Percentiles rank a stretch among this genome's conserved stretches.
Conservation (phyloP, 2,329 filamentous ascomycete genomes). For the Bipolaris gigantea region DNA sequence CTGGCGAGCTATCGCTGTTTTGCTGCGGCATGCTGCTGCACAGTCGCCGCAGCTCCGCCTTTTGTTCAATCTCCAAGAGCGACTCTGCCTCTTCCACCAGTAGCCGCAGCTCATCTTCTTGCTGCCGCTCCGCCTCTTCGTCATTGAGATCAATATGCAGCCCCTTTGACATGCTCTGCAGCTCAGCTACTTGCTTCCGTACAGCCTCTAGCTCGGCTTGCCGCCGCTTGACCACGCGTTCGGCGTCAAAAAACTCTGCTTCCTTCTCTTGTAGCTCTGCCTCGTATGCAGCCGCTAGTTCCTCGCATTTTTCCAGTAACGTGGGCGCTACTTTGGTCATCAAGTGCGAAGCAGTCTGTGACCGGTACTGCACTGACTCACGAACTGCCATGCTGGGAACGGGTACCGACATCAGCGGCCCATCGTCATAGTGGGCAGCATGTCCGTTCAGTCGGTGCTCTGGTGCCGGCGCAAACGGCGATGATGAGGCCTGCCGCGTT, state of each 20-base stretch:
- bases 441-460: conserved; percentile 39
- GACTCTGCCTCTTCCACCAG: conserved; percentile 47
- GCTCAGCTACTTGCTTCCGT: conserved; percentile 61
- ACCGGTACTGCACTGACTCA: conserved; percentile 43
- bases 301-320: conserved; percentile 51
- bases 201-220: conserved; percentile 67
- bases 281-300: conserved; percentile 61
- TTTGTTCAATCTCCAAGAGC: conserved; percentile 51
- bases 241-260: conserved; percentile 50
- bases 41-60: conserved; percentile 42
- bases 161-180: conserved; percentile 42
- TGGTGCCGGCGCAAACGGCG: conserved; percentile 51
- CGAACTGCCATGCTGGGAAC: conserved; percentile 28
- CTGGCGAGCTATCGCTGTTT: conserved; percentile 38
- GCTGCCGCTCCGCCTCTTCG: conserved; percentile 40
- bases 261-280: conserved; percentile 75
- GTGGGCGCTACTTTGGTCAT: conserved; percentile 63
- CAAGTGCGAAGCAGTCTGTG: conserved; percentile 59
- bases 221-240: conserved; percentile 58
- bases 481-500: conserved; percentile 74
- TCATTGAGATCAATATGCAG: conserved; percentile 39
- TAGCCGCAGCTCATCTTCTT: conserved; percentile 44
- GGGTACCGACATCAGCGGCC: conserved; percentile 29
- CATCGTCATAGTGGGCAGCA: conserved; percentile 23
- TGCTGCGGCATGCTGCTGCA: conserved; percentile 26